Conservation (phyloP, 148 eudicot species). For the Rhododendron vialii region DNA sequence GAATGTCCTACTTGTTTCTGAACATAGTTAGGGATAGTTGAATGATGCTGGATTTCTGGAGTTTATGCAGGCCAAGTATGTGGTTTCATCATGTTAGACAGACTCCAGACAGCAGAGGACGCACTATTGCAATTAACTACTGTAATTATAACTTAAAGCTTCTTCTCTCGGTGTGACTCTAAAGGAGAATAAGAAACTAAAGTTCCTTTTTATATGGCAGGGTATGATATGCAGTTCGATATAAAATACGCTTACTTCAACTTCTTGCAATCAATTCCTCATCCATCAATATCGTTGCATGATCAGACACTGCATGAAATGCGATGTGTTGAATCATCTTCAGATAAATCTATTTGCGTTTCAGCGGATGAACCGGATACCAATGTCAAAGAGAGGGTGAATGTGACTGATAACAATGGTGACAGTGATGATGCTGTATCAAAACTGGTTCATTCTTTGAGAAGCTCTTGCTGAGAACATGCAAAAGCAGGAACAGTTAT, state of each 20-base stretch:
- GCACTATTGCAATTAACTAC: conserved; percentile 85
- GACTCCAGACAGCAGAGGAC: conserved; percentile 52
- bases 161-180: neutral
- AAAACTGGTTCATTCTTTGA: neutral
- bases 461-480: neutral
- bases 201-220: conserved; percentile 37
- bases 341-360: conserved; percentile 4
- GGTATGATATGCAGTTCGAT: conserved; percentile 98
- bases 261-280: conserved; percentile 65
- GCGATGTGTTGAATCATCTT: neutral
- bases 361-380: conserved; percentile 9
- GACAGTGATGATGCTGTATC: neutral
- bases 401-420: neutral
- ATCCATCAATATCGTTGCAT: neutral
- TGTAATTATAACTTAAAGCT: conserved; percentile 37
- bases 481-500: neutral
- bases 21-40: neutral
- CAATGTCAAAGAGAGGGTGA: neutral
- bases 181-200: neutral
- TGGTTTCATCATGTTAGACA: conserved; percentile 98
- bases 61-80: conserved; percentile 89
- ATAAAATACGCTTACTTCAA: conserved; percentile 93
- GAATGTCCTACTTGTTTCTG: neutral
- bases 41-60: conserved; percentile 4
- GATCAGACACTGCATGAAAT: conserved; percentile 1